Evolutionary conservation across 129 eudicot species (phyloP), one percentile per base, ranked within the genome.

Genomic region (Centrapalus pauciflorus): DNA sequence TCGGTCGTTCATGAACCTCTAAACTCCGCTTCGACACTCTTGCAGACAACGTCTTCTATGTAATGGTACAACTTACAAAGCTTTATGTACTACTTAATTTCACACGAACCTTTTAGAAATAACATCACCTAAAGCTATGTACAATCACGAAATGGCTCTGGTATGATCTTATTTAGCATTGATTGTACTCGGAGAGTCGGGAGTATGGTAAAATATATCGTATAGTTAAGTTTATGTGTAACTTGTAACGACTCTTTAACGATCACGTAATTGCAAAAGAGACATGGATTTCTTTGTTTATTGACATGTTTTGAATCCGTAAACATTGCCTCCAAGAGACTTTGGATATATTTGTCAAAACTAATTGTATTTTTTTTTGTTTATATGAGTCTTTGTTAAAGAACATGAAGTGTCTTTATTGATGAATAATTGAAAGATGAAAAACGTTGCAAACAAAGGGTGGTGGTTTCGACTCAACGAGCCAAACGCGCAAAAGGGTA

Each of bases 1-100:
- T 94, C 99, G 8, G 93, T 89, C 28, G 96, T 89, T 71, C 99
- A 94, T 29, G 99, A 89, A 71, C 90, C 99, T 0, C 63, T 83
- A 32, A 63, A 82, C 7, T 82, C 94, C 12, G 73, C 90, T 14
- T 86, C 90, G 12, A 79, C 90, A 5, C 74, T 88, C 72, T 76
- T 82, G 80, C 87, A 82, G 67, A 76, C n/a, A n/a, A n/a, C 92
- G 0, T 54, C 85, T 24, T 66, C 87, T 0, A 75, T 75, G 79
- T 75, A 66, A 66, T 64, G 48, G 50, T 64, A 29, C 33, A 64
- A 55, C 35, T 49, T 65, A 45, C 7, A 74, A 56, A 16, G 72
- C 46, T 66, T 57, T 57, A 33, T 75, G 79, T 58, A 66, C 61
- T 55, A 9, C 21, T 13, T 29, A 13, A 11, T 61, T 33, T 48